phyloP scores from a whole-genome alignment of 345 rosid species.

The Gynandropsis gynandra region DNA sequence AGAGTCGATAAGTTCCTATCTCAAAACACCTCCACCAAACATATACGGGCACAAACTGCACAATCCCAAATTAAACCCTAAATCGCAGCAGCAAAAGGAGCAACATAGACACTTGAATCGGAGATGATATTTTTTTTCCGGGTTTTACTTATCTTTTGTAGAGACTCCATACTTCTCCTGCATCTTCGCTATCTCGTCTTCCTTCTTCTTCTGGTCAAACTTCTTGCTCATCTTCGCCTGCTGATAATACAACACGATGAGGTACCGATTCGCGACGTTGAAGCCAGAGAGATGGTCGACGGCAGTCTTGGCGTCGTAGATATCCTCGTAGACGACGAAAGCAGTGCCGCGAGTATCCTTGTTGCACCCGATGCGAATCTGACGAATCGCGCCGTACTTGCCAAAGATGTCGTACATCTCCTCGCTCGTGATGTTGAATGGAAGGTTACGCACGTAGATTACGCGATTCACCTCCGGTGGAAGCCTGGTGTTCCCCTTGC shows the following conservation, averaged over 20 bases:
- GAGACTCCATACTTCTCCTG: constrained; percentile 93
- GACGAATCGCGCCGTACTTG: constrained; percentile 93
- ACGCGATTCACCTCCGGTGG: constrained; percentile 95
- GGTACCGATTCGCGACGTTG: constrained; percentile 89
- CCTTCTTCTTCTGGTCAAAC: constrained; percentile 90
- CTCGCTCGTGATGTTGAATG: constrained; percentile 94
- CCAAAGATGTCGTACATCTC: constrained; percentile 99
- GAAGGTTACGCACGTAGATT: constrained; percentile 94
- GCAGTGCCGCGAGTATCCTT: constrained; percentile 96
- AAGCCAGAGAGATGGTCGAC: constrained; percentile 97
- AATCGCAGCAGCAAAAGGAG: background rate
- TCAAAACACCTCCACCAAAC: background rate
- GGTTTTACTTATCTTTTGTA: constrained; percentile 64
- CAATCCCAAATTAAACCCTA: constrained; percentile 20
- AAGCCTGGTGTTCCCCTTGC: constrained; percentile 82
- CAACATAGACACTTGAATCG: constrained; percentile 1
- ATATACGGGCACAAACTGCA: constrained; percentile 2
- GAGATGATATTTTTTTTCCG: background rate
- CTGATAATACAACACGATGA: constrained; percentile 86
- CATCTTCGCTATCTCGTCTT: constrained; percentile 70
- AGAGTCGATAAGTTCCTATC: constrained; percentile 10
- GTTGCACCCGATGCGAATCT: constrained; percentile 82
- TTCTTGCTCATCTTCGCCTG: constrained; percentile 92
- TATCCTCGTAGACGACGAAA: constrained; percentile 91
- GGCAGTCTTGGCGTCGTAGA: constrained; percentile 92